Evolutionary conservation across 495 filamentous ascomycete species (phyloP).

Genomic region (Cudoniella acicularis): DNA sequence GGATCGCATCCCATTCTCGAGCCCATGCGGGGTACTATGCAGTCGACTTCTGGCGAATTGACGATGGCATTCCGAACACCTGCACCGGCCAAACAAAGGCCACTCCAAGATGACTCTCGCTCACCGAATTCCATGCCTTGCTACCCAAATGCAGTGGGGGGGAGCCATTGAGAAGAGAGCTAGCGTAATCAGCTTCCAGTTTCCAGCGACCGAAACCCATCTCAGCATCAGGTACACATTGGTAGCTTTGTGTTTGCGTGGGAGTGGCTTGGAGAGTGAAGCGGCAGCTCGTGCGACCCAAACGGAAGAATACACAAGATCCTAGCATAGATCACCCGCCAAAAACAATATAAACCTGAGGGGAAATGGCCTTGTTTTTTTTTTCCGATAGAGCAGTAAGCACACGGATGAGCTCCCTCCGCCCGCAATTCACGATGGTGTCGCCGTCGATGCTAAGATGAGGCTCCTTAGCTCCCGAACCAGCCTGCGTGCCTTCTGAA

Average conservation of each 20-base stretch:
- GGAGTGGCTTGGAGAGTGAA: neutral
- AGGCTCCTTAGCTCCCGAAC: too few species aligned
- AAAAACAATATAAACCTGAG: neutral
- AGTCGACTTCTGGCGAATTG: neutral
- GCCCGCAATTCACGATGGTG: neutral
- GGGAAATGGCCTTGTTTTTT: neutral
- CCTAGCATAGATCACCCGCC: neutral
- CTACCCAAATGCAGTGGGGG: neutral
- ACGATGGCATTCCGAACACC: neutral
- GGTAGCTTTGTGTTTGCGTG: neutral
- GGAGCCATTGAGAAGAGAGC: neutral
- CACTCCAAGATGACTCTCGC: too few species aligned
- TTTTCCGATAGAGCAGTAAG: neutral
- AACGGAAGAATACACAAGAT: neutral
- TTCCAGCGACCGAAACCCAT: too few species aligned
- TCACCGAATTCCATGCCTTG: neutral
- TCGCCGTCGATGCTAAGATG: neutral
- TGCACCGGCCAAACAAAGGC: neutral
- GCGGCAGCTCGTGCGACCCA: neutral
- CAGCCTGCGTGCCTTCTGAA: too few species aligned
- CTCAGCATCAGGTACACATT: too few species aligned
- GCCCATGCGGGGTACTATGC: neutral
- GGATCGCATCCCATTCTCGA: neutral
- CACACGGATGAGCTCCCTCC: neutral
- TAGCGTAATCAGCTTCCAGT: too few species aligned